Evolutionary conservation across 2,329 filamentous ascomycete genomes (phyloP).

Genomic region (Aspergillus fischeri): DNA sequence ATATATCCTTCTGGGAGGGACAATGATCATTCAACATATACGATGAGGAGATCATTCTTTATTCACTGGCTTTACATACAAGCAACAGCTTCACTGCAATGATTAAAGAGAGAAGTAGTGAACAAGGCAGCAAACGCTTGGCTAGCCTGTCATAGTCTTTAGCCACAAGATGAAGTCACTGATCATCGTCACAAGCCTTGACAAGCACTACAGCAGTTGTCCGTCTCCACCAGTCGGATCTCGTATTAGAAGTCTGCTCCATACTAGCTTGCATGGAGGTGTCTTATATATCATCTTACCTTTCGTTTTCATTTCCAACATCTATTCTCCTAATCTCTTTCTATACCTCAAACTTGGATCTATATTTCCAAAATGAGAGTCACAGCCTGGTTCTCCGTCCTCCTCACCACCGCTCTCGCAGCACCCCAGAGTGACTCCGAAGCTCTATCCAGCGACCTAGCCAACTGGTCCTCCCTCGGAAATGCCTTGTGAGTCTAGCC

Average conservation of each 20-base stretch:
- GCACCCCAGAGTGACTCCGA: constrained; percentile 11
- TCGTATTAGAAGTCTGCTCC: background rate
- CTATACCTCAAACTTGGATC: background rate
- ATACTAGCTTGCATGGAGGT: background rate
- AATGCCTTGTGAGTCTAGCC: constrained; percentile 16
- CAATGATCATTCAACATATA: too few relatives aligned
- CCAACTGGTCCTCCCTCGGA: constrained; percentile 17
- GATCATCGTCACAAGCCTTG: background rate
- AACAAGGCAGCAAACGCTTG: background rate
- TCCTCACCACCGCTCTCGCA: constrained; percentile 14
- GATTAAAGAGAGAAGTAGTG: too few relatives aligned
- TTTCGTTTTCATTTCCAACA: background rate
- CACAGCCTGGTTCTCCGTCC: constrained; percentile 7
- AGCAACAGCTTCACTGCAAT: too few relatives aligned
- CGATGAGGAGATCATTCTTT: too few relatives aligned
- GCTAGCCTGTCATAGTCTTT: background rate
- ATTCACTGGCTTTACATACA: too few relatives aligned
- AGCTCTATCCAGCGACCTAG: constrained; percentile 3
- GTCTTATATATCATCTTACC: background rate
- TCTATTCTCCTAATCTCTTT: background rate
- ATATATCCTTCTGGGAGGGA: too few relatives aligned
- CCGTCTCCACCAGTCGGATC: background rate
- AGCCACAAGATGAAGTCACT: background rate
- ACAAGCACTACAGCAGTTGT: background rate
- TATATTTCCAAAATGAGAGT: constrained; percentile 15